Percentiles rank a stretch among this genome's conserved stretches.
These are phyloP conservation scores for Saccharomycopsis sp. DNA, from an alignment of 805 yeast genomes.

Conservation along the genomic window DNA sequence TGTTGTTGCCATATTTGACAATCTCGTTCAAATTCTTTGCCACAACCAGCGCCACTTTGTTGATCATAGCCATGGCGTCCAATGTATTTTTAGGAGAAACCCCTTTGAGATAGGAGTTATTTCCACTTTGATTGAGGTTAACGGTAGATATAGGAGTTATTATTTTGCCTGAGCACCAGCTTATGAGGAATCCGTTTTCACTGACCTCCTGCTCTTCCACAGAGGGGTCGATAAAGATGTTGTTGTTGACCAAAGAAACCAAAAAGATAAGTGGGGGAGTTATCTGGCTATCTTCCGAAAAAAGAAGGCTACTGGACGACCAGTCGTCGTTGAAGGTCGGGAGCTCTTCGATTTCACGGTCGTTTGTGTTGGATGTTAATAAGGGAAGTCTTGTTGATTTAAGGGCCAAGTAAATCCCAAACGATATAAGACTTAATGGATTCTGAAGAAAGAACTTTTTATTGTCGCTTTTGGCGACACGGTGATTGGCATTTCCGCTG, in stretches of 20 bases:
- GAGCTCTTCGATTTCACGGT: constrained; percentile 47
- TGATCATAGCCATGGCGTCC: constrained; percentile 51
- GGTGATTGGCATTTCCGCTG: constrained; percentile 36
- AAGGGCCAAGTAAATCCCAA: constrained; percentile 76
- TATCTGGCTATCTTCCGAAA: constrained; percentile 34
- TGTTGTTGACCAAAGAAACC: constrained; percentile 63
- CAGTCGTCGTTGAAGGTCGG: constrained; percentile 87
- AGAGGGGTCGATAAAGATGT: constrained; percentile 76
- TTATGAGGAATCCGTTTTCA: constrained; percentile 72
- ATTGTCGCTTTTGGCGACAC: constrained; percentile 4
- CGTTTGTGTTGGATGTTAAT: constrained; percentile 61
- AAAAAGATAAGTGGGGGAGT: constrained; percentile 73
- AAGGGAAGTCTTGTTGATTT: constrained; percentile 72
- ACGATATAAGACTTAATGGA: constrained; percentile 73
- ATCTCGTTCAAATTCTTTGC: constrained; percentile 48
- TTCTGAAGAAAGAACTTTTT: constrained; percentile 13
- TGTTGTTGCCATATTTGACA: constrained; percentile 27
- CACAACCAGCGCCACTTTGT: constrained; percentile 57
- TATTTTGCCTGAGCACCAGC: constrained; percentile 62
- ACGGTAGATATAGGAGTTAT: constrained; percentile 68
- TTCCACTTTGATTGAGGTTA: constrained; percentile 42
- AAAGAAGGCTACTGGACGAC: constrained; percentile 48
- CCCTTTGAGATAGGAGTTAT: constrained; percentile 41
- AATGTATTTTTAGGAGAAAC: constrained; percentile 37
- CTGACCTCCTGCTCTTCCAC: constrained; percentile 82